Evolutionary conservation across 139 green algal genomes (phyloP).

Genomic region (Ettlia oleoabundans): DNA sequence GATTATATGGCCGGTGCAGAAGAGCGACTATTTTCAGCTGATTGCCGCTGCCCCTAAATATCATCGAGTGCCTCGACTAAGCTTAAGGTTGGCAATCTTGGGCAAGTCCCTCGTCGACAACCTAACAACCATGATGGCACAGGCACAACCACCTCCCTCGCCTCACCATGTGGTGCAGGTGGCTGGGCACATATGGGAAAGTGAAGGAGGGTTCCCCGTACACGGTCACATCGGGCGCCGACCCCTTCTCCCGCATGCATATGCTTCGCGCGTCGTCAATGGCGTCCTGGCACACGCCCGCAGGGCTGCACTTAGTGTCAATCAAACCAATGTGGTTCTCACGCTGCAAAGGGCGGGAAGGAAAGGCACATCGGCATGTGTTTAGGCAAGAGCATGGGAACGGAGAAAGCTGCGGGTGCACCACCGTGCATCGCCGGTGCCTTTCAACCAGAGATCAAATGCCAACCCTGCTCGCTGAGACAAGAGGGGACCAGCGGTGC

Average conservation of each 20-base stretch:
- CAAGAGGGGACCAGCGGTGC: not conserved
- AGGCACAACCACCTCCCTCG: too few relatives aligned
- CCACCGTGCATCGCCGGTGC: too few relatives aligned
- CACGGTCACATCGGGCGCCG: conserved; percentile 85
- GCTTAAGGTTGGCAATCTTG: too few relatives aligned
- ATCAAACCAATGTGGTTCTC: conserved; percentile 77
- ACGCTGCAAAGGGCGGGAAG: conserved; percentile 2
- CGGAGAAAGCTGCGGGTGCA: too few relatives aligned
- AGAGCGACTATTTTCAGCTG: too few relatives aligned
- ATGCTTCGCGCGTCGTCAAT: conserved; percentile 93
- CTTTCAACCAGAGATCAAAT: too few relatives aligned
- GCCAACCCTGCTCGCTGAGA: too few relatives aligned
- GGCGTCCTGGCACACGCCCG: conserved; percentile 83
- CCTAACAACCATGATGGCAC: too few relatives aligned
- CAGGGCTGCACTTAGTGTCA: conserved; percentile 82
- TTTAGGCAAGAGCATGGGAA: not conserved
- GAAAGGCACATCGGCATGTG: not conserved
- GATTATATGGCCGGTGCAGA: too few relatives aligned
- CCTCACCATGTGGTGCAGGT: conserved; percentile 97
- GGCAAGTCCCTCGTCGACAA: too few relatives aligned
- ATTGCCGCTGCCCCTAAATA: too few relatives aligned
- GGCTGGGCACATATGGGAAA: conserved; percentile 96
- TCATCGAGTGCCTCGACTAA: too few relatives aligned
- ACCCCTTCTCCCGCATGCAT: conserved; percentile 92
- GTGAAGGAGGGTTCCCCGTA: conserved; percentile 91